Base-by-base conservation (phyloP, 2,329 filamentous ascomycete species). In the Coniochaeta pulveracea region DNA sequence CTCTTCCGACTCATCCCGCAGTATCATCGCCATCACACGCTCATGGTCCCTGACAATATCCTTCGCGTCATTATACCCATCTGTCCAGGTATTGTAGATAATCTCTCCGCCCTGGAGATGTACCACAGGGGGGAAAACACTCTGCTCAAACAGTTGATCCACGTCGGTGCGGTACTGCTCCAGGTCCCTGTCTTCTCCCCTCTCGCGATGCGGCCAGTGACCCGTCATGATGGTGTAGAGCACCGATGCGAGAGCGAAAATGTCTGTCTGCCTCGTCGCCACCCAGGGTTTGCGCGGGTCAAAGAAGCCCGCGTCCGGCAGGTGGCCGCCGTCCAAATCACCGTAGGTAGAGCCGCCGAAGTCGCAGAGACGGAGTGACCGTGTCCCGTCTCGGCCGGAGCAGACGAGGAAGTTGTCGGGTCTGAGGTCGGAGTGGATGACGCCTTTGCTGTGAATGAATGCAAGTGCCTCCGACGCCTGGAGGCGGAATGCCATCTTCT, bases 201-300 rank as follows among this genome's bases (percentile, higher is more conserved):
- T 30, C 10, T 30, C 27, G 27, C 27, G 16, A 19, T 30, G 16
- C 8, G 41, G 41, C 44, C 39, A 46, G 35, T 43, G 35, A 26
- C 43, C 41, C 9, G 38, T 40, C 27, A 46, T 26, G 19, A 46
- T 47, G 17, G 35, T 46, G 33, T 46, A 47, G 21, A 47, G 24
- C 19, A 45, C 16, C 26, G 43, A 45, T 16, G 44, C 41, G 16
- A 46, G 33, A 32, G 43, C 38, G 29, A 47, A 47, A 24, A 46
- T 46, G 35, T 47, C 40, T 18, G 34, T 42, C 12, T 34, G 36
- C 29, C 15, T 24, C 22, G 41, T 46, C 26, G 39, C 31, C 34
- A 28, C 33, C 30, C 30, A 43, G 10, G 35, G 31, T 18, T 23
- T 29, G 11, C 33, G 29, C 16, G 41, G 41, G 30, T 46, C 34